Evolutionary conservation across 495 filamentous ascomycete genomes (phyloP), one percentile per base, ranked within the genome.

Genomic region (Penicillium manginii): DNA sequence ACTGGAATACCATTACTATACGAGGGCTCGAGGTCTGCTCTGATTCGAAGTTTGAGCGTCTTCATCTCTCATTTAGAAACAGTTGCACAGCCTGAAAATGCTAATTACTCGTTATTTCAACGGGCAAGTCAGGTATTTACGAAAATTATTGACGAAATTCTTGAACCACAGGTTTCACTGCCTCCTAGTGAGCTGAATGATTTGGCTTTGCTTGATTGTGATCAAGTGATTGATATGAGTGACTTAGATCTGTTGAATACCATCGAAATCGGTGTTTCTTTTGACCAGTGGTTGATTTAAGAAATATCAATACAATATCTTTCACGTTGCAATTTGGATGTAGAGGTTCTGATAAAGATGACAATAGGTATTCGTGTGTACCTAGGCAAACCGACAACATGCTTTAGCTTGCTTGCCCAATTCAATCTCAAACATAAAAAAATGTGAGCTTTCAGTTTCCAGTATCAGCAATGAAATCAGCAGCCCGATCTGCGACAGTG

Each of bases 31-130:
- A 73, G 83, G 12, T 81, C 84, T 3, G 78, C 81, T 39, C 76
- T 84, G 6, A 82, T 87, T 35, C 84, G 85, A 43, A 81, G 86
- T 52, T 70, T 87, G 2, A 84, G 83, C 54, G 78, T 86, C n/a
- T 82, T 88, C 42, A 65, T 72, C 23, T 68, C 72, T 6, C 66
- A 72, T 42, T 49, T 76, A 1, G 72, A 73, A 31, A 60, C 62
- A 0, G 64, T 73, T 35, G 61, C 59, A 11, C 45, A 59, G 0
- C 63, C 62, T 0, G 66, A 58, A 21, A 54, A 68, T 47, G 55
- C 56, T 9, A 63, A 66, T 40, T 61, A 68, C 31, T 63, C 63
- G 15, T 55, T 76, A 1, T 72, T 73, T n/a, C 58, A 63, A 23
- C 68, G 67, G 6, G 68, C 66, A 0, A 63, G 63, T 11, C 61